These are phyloP conservation scores for Ormosia semicastrata DNA, from an alignment of 306 rosid genomes.

Conservation along the genomic window DNA sequence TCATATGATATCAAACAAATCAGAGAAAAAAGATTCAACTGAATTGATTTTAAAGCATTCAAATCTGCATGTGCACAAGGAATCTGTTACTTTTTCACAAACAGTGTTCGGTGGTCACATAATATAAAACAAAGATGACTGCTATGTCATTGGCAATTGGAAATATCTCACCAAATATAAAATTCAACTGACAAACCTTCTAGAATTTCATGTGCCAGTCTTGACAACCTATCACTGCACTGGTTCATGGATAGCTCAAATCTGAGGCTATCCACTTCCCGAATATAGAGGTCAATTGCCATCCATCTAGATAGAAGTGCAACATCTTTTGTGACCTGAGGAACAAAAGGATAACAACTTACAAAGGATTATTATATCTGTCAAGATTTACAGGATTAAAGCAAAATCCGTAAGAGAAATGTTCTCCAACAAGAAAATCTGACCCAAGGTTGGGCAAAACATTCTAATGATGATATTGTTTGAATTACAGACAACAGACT, in stretches of 20 bases:
- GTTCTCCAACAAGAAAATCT: background rate
- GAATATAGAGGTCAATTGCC: conserved; percentile 84
- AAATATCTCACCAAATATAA: conserved; percentile 18
- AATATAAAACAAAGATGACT: background rate
- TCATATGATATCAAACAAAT: background rate
- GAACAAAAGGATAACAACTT: conserved; percentile 17
- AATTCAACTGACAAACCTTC: conserved; percentile 54
- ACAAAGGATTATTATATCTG: background rate
- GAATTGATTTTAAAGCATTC: background rate
- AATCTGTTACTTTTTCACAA: background rate
- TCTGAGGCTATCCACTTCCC: conserved; percentile 83
- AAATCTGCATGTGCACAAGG: background rate
- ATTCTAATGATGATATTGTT: conserved; percentile 1
- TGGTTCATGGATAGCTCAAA: conserved; percentile 92
- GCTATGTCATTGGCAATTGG: conserved; percentile 14
- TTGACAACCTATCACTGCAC: conserved; percentile 67
- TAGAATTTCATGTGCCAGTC: conserved; percentile 72
- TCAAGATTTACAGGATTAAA: background rate
- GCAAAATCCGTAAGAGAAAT: background rate
- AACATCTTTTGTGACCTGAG: conserved; percentile 90
- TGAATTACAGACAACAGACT: conserved; percentile 6
- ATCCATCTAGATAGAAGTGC: conserved; percentile 92
- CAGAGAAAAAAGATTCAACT: background rate
- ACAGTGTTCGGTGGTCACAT: background rate
- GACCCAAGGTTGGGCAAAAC: background rate